Percentiles rank a stretch among this genome's conserved stretches.
Conservation (phyloP, 1,139 yeast species). For the Pichia kudriavzevii region DNA sequence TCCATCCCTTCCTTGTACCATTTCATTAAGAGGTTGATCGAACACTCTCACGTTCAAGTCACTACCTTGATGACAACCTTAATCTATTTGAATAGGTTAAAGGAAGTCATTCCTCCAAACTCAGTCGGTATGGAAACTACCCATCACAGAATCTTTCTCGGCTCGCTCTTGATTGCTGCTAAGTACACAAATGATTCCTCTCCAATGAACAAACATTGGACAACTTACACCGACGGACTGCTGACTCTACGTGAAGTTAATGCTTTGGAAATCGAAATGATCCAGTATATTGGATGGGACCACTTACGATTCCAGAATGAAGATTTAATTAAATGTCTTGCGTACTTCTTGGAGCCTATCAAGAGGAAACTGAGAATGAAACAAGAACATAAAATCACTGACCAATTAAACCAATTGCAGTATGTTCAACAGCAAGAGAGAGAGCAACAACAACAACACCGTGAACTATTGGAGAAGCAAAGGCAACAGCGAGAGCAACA, state of each 20-base stretch:
- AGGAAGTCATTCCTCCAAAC: constrained; percentile 73
- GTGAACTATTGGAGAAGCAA: too few species aligned
- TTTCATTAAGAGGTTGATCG: constrained; percentile 67
- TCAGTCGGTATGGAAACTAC: constrained; percentile 93
- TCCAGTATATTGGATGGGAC: constrained; percentile 79
- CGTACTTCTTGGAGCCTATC: constrained; percentile 72
- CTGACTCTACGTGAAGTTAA: constrained; percentile 73
- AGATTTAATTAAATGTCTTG: constrained; percentile 62
- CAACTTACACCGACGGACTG: constrained; percentile 79
- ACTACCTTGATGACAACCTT: constrained; percentile 91
- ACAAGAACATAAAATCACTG: constrained; percentile 17
- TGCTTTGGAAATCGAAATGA: constrained; percentile 82
- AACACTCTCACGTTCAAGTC: constrained; percentile 84
- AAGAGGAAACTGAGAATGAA: constrained; percentile 34
- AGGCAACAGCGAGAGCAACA: too few species aligned
- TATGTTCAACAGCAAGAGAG: not conserved
- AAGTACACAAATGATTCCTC: constrained; percentile 88
- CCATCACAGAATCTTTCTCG: constrained; percentile 83
- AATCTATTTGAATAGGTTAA: constrained; percentile 70
- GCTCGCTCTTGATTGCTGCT: constrained; percentile 81
- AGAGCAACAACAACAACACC: not conserved
- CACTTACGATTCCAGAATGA: constrained; percentile 51
- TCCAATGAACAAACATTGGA: constrained; percentile 95
- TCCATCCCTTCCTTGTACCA: constrained; percentile 37
- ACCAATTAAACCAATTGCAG: not conserved